Evolutionary conservation across 2,329 filamentous ascomycete genomes (phyloP).

Genomic region (Fusarium oligoseptatum): DNA sequence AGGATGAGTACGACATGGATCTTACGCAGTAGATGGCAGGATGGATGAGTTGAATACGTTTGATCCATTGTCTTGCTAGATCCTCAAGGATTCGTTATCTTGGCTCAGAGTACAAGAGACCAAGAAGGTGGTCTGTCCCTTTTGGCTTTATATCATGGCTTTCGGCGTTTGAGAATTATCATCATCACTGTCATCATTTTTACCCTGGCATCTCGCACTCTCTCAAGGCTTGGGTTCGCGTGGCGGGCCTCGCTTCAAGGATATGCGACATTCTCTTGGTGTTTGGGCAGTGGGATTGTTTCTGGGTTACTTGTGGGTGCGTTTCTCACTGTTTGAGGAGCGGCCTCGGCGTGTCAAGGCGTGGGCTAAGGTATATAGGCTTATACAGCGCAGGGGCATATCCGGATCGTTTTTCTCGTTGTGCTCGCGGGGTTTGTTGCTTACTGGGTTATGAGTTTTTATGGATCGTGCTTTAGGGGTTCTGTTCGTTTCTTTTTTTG

Average conservation of each 20-base stretch:
- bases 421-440: conserved; percentile 26
- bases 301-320: conserved; percentile 28
- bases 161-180: conserved; percentile 38
- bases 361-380: conserved; percentile 35
- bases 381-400: conserved; percentile 45
- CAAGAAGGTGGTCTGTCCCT: background rate
- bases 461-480: conserved; percentile 28
- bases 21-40: conserved; percentile 55
- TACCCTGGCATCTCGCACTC: conserved; percentile 32
- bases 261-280: conserved; percentile 31
- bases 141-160: conserved; percentile 21
- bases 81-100: conserved; percentile 4
- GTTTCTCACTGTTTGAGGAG: conserved; percentile 22
- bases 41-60: conserved; percentile 3
- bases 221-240: conserved; percentile 10
- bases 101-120: background rate
- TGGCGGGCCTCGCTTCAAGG: conserved; percentile 13
- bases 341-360: conserved; percentile 33
- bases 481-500: conserved; percentile 40
- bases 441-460: conserved; percentile 19
- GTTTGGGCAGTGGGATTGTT: conserved; percentile 30
- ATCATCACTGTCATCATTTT: conserved; percentile 18
- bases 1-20: conserved; percentile 94
- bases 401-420: conserved; percentile 31
- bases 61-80: conserved; percentile 6